Percentiles rank a stretch among this genome's conserved stretches.
Conservation (phyloP, 768 basidiomycete species). For the Trametes gibbosa region DNA sequence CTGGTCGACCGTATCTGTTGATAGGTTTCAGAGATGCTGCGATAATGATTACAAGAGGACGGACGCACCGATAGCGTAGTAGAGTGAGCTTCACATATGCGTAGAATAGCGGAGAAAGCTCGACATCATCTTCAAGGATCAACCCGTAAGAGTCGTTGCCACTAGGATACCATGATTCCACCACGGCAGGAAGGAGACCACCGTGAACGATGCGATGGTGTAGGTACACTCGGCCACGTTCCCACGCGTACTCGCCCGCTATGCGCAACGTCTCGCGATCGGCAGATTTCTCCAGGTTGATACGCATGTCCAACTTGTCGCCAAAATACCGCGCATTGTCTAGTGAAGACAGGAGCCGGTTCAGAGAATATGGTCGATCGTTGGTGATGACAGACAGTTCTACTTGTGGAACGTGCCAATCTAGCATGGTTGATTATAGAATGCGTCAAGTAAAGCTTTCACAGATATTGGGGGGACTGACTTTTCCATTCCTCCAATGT, state of each 20-base stretch:
- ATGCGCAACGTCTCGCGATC: slow-evolving; percentile 58
- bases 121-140: slow-evolving; percentile 83
- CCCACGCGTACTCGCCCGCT: slow-evolving; percentile 55
- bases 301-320: slow-evolving; percentile 57
- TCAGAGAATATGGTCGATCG: slow-evolving; percentile 67
- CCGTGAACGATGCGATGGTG: slow-evolving; percentile 78
- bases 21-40: neutral
- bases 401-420: slow-evolving; percentile 69
- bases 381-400: slow-evolving; percentile 78
- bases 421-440: slow-evolving; percentile 37
- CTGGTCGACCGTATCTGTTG: slow-evolving; percentile 51
- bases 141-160: slow-evolving; percentile 73
- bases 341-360: slow-evolving; percentile 64
- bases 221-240: slow-evolving; percentile 53
- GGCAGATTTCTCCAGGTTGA: slow-evolving; percentile 77
- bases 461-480: slow-evolving; percentile 30
- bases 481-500: slow-evolving; percentile 57
- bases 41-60: neutral
- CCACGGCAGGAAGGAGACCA: slow-evolving; percentile 77
- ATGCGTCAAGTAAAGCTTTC: neutral
- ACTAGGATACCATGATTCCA: slow-evolving; percentile 87
- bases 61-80: slow-evolving; percentile 58
- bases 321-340: slow-evolving; percentile 60
- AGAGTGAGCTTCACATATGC: slow-evolving; percentile 84
- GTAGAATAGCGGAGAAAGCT: slow-evolving; percentile 81